Conservation (phyloP, 805 yeast genomes). For the Clavispora vitiphila region DNA sequence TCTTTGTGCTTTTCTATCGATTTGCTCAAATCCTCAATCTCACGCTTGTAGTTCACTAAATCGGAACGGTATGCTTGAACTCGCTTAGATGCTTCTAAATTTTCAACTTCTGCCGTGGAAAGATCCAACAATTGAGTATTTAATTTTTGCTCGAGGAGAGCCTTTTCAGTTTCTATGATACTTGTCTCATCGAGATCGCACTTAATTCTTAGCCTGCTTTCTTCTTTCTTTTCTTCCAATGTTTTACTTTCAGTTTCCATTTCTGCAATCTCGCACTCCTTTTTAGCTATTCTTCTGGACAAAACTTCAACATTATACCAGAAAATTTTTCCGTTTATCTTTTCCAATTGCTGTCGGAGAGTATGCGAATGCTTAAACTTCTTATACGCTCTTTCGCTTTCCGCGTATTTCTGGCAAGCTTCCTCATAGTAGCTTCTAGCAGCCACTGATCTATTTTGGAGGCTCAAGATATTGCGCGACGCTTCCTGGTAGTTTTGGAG, state of each 20-base stretch:
- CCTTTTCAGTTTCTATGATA: background rate
- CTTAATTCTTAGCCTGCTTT: conserved; percentile 1
- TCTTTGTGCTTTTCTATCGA: conserved; percentile 12
- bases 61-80: conserved; percentile 9
- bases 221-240: conserved; percentile 18
- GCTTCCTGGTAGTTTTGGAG: conserved; percentile 43
- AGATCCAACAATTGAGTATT: conserved; percentile 1
- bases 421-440: conserved; percentile 22
- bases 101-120: conserved; percentile 3
- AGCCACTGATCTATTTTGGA: conserved; percentile 22
- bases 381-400: conserved; percentile 26
- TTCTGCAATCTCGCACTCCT: conserved; percentile 13
- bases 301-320: conserved; percentile 37
- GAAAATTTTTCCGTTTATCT: conserved; percentile 36
- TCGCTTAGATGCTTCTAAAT: conserved; percentile 6
- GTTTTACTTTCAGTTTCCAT: conserved; percentile 10
- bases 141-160: background rate
- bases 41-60: conserved; percentile 13
- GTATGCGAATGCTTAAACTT: conserved; percentile 30
- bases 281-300: conserved; percentile 20
- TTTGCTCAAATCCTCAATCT: conserved; percentile 15
- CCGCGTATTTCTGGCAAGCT: conserved; percentile 25
- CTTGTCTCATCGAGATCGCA: background rate
- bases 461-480: conserved; percentile 23
- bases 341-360: conserved; percentile 27